Conservation (phyloP, 371 early-diverging fungal genomes). For the Lichtheimia ornata region DNA sequence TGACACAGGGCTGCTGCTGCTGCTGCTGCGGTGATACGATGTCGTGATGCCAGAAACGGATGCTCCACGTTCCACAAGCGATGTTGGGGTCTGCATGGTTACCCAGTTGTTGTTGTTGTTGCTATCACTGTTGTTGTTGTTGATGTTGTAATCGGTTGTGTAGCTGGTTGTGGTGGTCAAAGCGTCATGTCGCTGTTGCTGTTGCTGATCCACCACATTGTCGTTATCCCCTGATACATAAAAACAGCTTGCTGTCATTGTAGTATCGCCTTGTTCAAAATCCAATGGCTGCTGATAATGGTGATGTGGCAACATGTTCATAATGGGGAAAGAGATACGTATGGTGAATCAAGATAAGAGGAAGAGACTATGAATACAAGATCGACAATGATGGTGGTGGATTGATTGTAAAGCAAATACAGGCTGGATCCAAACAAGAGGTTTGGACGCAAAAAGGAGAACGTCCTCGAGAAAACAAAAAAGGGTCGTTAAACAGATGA, state of each 20-base stretch:
- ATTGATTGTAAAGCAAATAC: slow-evolving; percentile 9
- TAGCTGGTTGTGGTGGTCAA: slow-evolving; percentile 9
- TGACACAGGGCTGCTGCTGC: background rate
- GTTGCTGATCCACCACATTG: background rate
- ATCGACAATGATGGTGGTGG: slow-evolving; percentile 1
- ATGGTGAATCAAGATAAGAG: slow-evolving; percentile 8
- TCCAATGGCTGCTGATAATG: background rate
- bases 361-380: slow-evolving; percentile 10
- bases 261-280: slow-evolving; percentile 1
- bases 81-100: background rate
- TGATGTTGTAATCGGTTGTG: slow-evolving; percentile 5
- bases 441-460: slow-evolving; percentile 10
- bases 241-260: background rate
- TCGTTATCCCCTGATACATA: too few species aligned
- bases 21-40: background rate
- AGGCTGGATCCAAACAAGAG: slow-evolving; percentile 13
- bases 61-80: background rate
- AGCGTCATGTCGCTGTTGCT: slow-evolving; percentile 8
- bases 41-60: background rate
- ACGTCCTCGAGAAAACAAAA: background rate
- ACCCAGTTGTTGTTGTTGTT: background rate
- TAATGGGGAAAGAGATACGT: slow-evolving; percentile 3
- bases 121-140: background rate
- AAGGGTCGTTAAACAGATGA: background rate
- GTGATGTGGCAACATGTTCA: slow-evolving; percentile 2